Evolutionary conservation across 1,284 basidiomycete genomes (phyloP), one percentile per base, ranked within the genome.

Genomic region (Trichosporon ovoides): DNA sequence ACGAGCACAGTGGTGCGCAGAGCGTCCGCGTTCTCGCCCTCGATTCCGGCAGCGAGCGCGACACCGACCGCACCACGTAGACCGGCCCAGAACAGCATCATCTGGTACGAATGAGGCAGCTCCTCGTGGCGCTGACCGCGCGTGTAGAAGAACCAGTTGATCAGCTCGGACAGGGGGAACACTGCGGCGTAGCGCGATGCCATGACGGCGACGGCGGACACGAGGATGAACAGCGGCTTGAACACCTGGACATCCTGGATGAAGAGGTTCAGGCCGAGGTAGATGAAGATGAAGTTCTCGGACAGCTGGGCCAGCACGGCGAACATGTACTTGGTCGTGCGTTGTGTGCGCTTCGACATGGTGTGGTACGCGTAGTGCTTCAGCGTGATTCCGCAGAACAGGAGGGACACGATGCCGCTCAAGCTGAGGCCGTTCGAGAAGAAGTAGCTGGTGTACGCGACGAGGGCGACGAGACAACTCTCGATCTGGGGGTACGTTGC

Each of bases 211-310:
- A 95, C 84, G 79, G 81, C 61, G 3, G 91, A 88, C 71, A 96
- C 87, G 55, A 86, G 80, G 74, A 98, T 96, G 80, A 98, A 96
- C 9, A 98, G 79, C 0, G 95, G 95, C 76, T 97, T 98, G 79
- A 98, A 90, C 66, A 96, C 85, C 83, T 78, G 87, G 83, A 88
- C 64, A 81, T 88, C 78, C 83, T 90, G 65, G 75, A 95, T 98
- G 81, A 98, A 99, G 16, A 98, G 83, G 48, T 90, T 90, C 65
- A 98, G 83, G 20, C 96, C 96, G 63, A 99, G 88, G 77, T 98
- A 98, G 72, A 99, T 94, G 80, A 99, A 99, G 78, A 99, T 98
- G 75, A 98, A 99, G 77, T 98, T 98, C 79, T 99, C 96, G 22
- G 91, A 92, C 20, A 98, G 84, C 70, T 93, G 89, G 0, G 94